Evolutionary conservation across 305 asterid species (phyloP).

Genomic region (Fraxinus albicans): DNA sequence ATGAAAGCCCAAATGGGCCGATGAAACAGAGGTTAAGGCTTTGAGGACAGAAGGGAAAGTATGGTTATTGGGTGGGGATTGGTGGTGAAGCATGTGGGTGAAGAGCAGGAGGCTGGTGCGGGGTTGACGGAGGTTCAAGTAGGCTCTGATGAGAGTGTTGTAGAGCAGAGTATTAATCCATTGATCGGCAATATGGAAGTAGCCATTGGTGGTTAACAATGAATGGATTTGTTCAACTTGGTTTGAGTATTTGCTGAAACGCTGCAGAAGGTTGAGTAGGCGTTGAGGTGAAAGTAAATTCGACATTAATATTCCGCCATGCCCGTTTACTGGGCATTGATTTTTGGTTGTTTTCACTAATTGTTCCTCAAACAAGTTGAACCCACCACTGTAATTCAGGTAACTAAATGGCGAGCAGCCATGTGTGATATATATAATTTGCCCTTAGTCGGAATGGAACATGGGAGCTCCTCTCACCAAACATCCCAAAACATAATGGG

Average conservation of each 20-base stretch:
- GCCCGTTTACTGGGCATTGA: background rate
- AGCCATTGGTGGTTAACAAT: constrained; percentile 51
- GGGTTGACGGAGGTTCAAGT: constrained; percentile 50
- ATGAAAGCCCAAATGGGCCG: constrained; percentile 20
- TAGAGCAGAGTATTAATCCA: constrained; percentile 82
- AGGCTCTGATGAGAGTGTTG: constrained; percentile 71
- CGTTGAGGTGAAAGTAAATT: constrained; percentile 28
- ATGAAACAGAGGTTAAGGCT: constrained; percentile 44
- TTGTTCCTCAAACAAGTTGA: too few species aligned
- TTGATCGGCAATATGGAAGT: constrained; percentile 44
- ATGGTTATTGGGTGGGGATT: constrained; percentile 72
- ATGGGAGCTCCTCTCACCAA: too few species aligned
- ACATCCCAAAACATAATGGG: too few species aligned
- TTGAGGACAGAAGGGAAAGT: constrained; percentile 76
- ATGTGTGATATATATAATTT: background rate
- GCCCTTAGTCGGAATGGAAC: too few species aligned
- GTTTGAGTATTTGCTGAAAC: constrained; percentile 29
- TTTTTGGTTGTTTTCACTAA: background rate
- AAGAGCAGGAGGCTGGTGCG: constrained; percentile 48
- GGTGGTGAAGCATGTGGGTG: constrained; percentile 62
- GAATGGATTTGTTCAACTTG: constrained; percentile 64
- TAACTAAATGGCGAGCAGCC: background rate
- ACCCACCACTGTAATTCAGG: background rate
- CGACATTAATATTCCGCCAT: constrained; percentile 9
- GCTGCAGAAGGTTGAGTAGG: constrained; percentile 62